A percentile compares a stretch with the other conserved stretches of the same genome.
These are phyloP conservation scores for Saccharomycopsis hybrid DNA, from an alignment of 1,139 yeast species.

Conservation along the genomic window DNA sequence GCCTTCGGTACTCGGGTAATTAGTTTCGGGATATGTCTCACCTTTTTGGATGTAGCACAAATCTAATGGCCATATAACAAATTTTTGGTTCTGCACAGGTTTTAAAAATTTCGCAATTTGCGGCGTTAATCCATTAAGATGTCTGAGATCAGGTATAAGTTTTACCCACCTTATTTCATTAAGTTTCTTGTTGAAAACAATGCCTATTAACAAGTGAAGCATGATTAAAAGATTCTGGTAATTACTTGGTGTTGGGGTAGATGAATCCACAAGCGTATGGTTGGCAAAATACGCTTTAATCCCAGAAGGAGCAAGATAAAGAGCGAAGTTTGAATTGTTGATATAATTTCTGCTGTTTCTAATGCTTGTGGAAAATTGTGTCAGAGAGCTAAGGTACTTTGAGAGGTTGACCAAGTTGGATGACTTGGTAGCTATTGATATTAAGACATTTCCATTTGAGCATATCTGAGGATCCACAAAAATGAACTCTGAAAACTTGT, in stretches of 20 bases:
- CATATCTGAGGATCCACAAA: constrained; percentile 52
- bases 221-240: constrained; percentile 41
- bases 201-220: constrained; percentile 49
- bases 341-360: constrained; percentile 28
- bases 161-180: constrained; percentile 49
- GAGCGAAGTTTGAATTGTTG: constrained; percentile 36
- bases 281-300: constrained; percentile 59
- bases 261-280: constrained; percentile 35
- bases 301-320: constrained; percentile 72
- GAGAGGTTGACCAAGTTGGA: constrained; percentile 26
- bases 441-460: constrained; percentile 45
- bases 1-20: neutral
- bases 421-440: constrained; percentile 30
- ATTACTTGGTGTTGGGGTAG: constrained; percentile 48
- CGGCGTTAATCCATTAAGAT: constrained; percentile 63
- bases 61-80: constrained; percentile 65
- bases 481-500: constrained; percentile 30
- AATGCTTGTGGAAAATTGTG: constrained; percentile 31
- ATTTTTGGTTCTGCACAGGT: constrained; percentile 48
- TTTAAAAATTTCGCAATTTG: constrained; percentile 50
- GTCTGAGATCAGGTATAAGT: constrained; percentile 59
- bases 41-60: constrained; percentile 54
- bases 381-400: constrained; percentile 27
- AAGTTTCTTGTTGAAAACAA: constrained; percentile 30
- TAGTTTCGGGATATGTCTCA: constrained; percentile 1